Evolutionary conservation across 352 stramenopile species (phyloP).

Genomic region (Porosira glacialis): DNA sequence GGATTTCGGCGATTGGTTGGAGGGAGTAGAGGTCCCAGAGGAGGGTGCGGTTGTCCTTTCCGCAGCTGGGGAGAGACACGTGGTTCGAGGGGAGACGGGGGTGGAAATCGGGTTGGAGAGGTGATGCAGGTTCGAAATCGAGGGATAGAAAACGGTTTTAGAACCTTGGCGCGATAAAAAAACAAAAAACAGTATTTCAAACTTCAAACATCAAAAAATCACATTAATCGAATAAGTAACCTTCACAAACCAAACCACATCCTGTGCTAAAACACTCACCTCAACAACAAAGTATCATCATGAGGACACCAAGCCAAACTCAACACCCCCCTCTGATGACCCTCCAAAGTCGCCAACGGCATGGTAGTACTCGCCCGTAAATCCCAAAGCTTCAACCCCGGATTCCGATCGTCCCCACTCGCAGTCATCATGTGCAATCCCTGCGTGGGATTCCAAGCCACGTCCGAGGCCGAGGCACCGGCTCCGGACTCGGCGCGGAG

Average conservation of each 20-base stretch:
- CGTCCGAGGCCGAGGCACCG: constrained; percentile 83
- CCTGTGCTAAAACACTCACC: too few relatives aligned
- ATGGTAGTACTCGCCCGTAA: constrained; percentile 95
- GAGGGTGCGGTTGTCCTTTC: constrained; percentile 97
- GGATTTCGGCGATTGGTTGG: constrained; percentile 91
- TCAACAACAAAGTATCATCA: constrained; percentile 83
- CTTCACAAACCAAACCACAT: too few relatives aligned
- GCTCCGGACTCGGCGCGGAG: constrained; percentile 83
- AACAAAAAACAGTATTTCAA: too few relatives aligned
- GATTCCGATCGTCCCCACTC: constrained; percentile 90
- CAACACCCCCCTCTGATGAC: constrained; percentile 91
- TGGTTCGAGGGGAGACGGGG: too few relatives aligned
- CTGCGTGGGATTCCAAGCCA: constrained; percentile 97
- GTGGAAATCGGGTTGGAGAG: too few relatives aligned
- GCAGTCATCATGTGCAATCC: constrained; percentile 95
- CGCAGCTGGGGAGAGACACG: too few relatives aligned
- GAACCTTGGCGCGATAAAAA: too few relatives aligned
- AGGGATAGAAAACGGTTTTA: too few relatives aligned
- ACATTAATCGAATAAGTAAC: too few relatives aligned
- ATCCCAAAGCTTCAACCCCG: constrained; percentile 97
- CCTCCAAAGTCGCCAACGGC: constrained; percentile 89
- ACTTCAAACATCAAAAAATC: too few relatives aligned
- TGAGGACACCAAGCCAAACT: constrained; percentile 96
- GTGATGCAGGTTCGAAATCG: too few relatives aligned
- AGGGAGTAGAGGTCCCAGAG: constrained; percentile 96